Conservation (phyloP, 805 yeast genomes). For the Sungouiozyma ichnusensis region DNA sequence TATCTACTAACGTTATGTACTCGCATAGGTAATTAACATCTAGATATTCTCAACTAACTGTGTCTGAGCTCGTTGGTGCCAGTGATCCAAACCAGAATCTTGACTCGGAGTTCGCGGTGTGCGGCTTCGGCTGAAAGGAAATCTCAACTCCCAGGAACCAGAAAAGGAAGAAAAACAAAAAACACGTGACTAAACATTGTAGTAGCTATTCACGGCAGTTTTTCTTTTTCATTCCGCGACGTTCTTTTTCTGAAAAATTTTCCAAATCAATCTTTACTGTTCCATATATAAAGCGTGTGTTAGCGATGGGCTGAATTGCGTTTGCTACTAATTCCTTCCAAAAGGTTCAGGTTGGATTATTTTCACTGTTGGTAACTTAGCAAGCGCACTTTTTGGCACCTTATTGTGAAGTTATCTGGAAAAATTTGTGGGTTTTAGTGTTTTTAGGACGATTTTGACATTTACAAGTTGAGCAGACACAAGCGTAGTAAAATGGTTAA, state of each 20-base stretch:
- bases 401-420: not conserved
- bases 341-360: not conserved
- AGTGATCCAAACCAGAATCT: no score
- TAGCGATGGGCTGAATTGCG: not conserved
- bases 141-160: not conserved
- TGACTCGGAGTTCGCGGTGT: no score
- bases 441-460: not conserved
- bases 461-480: not conserved
- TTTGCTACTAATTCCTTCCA: not conserved
- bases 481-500: slow-evolving; percentile 49
- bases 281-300: not conserved
- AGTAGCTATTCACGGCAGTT: no score
- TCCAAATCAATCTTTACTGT: not conserved
- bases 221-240: not conserved
- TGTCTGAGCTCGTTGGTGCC: no score
- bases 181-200: no score
- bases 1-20: no score
- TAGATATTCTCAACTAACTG: no score
- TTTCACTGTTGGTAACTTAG: not conserved
- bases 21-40: no score
- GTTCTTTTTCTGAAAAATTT: not conserved
- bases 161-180: no score
- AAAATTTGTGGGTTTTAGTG: not conserved
- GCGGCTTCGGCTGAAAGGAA: not conserved
- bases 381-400: no score